Percentiles rank a stretch among this genome's conserved stretches.
phyloP scores from a whole-genome alignment of 1,284 basidiomycete species.

The Athelia psychrophila region DNA sequence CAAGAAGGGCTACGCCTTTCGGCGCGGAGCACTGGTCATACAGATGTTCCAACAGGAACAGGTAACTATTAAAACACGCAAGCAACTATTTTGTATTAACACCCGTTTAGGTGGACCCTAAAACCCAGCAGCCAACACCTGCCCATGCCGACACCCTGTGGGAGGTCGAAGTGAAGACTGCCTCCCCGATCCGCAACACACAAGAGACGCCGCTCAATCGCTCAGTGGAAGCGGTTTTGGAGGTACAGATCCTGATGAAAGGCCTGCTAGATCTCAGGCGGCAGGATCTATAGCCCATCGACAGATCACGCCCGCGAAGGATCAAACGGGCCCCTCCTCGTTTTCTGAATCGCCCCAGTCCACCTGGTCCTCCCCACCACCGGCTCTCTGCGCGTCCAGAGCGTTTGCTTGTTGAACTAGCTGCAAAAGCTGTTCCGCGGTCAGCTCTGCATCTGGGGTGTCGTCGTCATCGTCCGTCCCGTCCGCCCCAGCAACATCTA shows the following conservation, averaged over 20 bases:
- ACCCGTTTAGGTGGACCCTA: constrained; percentile 54
- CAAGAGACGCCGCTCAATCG: constrained; percentile 62
- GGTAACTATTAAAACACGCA: constrained; percentile 29
- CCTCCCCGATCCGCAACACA: constrained; percentile 68
- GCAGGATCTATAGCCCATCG: constrained; percentile 45
- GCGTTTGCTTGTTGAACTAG: constrained; percentile 41
- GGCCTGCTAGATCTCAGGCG: constrained; percentile 69
- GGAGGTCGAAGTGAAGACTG: constrained; percentile 83
- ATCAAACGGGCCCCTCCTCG: constrained; percentile 23
- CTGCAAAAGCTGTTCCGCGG: constrained; percentile 48
- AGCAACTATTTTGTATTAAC: constrained; percentile 2
- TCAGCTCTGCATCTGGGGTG: constrained; percentile 30
- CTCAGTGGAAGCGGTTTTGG: constrained; percentile 67
- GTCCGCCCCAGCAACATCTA: constrained; percentile 24
- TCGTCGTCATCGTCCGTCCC: constrained; percentile 23
- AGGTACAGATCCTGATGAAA: constrained; percentile 79
- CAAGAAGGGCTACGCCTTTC: constrained; percentile 74
- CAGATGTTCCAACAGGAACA: constrained; percentile 84
- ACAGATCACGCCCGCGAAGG: background rate
- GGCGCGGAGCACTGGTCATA: constrained; percentile 63
- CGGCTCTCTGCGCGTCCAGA: constrained; percentile 14
- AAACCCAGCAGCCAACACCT: constrained; percentile 67
- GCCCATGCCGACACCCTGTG: constrained; percentile 73
- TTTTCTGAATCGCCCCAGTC: constrained; percentile 62
- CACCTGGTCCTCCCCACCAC: constrained; percentile 49